Evolutionary conservation across 1,139 yeast species (phyloP).

Genomic region (Suhomyces yuchorum): DNA sequence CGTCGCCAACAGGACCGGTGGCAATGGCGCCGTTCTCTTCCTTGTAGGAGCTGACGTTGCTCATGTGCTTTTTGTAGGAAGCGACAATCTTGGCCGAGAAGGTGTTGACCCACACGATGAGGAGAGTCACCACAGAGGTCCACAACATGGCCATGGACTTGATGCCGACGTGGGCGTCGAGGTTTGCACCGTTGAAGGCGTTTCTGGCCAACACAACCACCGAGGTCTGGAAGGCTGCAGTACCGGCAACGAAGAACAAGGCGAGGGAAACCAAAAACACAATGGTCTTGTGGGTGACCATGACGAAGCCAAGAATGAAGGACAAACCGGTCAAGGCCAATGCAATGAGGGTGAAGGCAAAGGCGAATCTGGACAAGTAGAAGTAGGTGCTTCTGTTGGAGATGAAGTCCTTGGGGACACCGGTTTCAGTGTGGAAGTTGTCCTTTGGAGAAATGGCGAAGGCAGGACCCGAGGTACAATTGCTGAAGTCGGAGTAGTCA

Average conservation of each 20-base stretch:
- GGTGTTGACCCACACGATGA: slow-evolving; percentile 55
- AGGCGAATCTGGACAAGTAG: slow-evolving; percentile 70
- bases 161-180: slow-evolving; percentile 54
- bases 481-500: slow-evolving; percentile 43
- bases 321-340: slow-evolving; percentile 54
- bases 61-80: slow-evolving; percentile 49
- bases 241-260: slow-evolving; percentile 56
- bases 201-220: slow-evolving; percentile 64
- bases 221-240: slow-evolving; percentile 69
- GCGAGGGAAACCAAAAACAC: slow-evolving; percentile 56
- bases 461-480: slow-evolving; percentile 54
- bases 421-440: slow-evolving; percentile 55
- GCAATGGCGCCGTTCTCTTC: slow-evolving; percentile 15
- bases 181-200: slow-evolving; percentile 54
- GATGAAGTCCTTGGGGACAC: slow-evolving; percentile 58
- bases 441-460: slow-evolving; percentile 72
- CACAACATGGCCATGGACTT: slow-evolving; percentile 64
- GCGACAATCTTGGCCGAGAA: slow-evolving; percentile 55
- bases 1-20: slow-evolving; percentile 34
- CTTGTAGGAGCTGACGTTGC: slow-evolving; percentile 31
- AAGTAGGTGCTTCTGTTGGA: slow-evolving; percentile 59
- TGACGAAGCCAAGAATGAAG: slow-evolving; percentile 46
- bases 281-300: slow-evolving; percentile 56
- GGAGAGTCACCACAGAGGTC: slow-evolving; percentile 62
- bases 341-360: slow-evolving; percentile 64